Evolutionary conservation across 805 yeast genomes (phyloP), one percentile per base, ranked within the genome.

Genomic region (Wickerhamiella slavikovae): DNA sequence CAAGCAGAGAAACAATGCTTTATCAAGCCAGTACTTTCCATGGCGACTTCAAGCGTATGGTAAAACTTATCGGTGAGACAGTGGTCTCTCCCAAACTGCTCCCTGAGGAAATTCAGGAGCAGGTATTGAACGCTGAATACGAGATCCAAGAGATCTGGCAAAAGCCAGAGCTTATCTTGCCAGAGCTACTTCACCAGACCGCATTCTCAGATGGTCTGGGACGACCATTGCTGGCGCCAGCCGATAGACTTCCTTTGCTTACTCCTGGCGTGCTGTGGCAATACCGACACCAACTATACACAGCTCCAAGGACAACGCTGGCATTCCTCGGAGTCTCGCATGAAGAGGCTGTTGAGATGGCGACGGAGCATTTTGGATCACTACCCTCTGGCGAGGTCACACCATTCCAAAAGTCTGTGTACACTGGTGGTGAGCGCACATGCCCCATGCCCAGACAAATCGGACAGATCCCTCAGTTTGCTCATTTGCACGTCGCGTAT

Each of bases 21-120:
- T 89, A 89, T 51, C 96, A 89, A 52, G 91, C 95, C 1, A 73
- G 93, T 3, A 93, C 82, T 1, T 85, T 89, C 62, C 83, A 83
- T 48, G 61, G 63, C 26, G 94, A 83, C 45, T 71, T 75, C 7
- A 85, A 68, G 23, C 58, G 61, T 38, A 80, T 89, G 92, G 67
- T 77, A 38, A 64, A 64, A 27, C 58, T 79, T 27, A 57, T 89
- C 41, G 56, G 78, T 16, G 83, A 82, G 39, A 79, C 95, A 0
- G 73, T 85, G 3, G 56, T 73, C 9, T 58, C 57, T 33, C 96
- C 98, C 6, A 51, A 50, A 24, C 53, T 83, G 23, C 58, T 74
- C 2, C 68, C 65, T 11, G 66, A 64, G 29, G 96, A 85, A 45
- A 54, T 89, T 12, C 58, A 56, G 19, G 89, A 76, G 41, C 82